A percentile compares a stretch with the other conserved stretches of the same genome.
Conservation (phyloP, 2,329 filamentous ascomycete genomes). For the Sphaerulina populicola region DNA sequence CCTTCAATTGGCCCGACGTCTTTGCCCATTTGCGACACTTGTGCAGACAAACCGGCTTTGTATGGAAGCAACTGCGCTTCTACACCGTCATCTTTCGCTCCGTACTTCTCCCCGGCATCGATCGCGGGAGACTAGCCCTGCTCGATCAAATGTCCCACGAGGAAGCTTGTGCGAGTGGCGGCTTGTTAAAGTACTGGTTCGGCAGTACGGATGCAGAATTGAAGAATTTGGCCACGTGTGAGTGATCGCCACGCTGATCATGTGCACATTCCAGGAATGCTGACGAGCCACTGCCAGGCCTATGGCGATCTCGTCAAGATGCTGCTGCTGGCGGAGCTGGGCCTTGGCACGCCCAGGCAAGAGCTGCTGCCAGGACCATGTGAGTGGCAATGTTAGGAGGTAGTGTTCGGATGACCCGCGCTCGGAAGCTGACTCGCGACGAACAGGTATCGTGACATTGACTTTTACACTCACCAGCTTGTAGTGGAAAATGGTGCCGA, state of each 20-base stretch:
- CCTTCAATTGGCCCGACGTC: slow-evolving; percentile 68
- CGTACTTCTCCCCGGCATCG: slow-evolving; percentile 57
- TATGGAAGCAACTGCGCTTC: slow-evolving; percentile 41
- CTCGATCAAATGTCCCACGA: slow-evolving; percentile 72
- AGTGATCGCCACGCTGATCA: slow-evolving; percentile 12
- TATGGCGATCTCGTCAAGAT: slow-evolving; percentile 54
- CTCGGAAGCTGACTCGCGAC: background rate
- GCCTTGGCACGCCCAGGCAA: slow-evolving; percentile 49
- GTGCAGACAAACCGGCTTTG: slow-evolving; percentile 34
- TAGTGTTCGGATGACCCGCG: background rate
- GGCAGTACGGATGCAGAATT: slow-evolving; percentile 60
- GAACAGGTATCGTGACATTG: slow-evolving; percentile 36
- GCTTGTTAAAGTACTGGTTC: slow-evolving; percentile 91
- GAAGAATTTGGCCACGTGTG: slow-evolving; percentile 68
- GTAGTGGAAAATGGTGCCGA: slow-evolving; percentile 57
- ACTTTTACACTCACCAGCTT: slow-evolving; percentile 41
- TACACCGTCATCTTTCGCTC: slow-evolving; percentile 83
- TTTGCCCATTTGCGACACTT: slow-evolving; percentile 45
- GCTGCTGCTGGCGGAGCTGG: slow-evolving; percentile 52
- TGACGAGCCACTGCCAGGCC: slow-evolving; percentile 46
- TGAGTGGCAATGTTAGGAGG: slow-evolving; percentile 8
- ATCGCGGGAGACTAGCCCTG: slow-evolving; percentile 58
- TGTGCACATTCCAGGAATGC: background rate
- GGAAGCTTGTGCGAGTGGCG: slow-evolving; percentile 70
- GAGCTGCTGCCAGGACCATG: slow-evolving; percentile 42